Evolutionary conservation across 2,329 filamentous ascomycete species (phyloP).

Genomic region (Colletotrichum noveboracense): DNA sequence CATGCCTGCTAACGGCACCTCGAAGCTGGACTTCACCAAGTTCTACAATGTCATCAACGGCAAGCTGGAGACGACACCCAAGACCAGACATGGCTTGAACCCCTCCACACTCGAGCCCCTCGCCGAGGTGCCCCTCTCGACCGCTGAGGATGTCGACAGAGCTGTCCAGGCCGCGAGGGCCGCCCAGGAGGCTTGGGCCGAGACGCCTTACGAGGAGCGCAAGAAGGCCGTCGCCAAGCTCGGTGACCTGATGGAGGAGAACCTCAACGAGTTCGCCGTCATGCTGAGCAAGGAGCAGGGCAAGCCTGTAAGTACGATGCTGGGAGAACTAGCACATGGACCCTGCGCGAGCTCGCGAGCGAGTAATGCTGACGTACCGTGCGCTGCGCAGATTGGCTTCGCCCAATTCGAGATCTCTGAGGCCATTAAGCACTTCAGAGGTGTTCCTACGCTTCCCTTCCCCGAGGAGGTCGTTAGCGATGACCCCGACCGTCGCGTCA

Average conservation of each 20-base stretch:
- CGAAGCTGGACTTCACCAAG: slow-evolving; percentile 31
- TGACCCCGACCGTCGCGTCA: slow-evolving; percentile 32
- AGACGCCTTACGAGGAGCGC: slow-evolving; percentile 36
- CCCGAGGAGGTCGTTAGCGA: slow-evolving; percentile 22
- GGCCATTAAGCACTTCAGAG: slow-evolving; percentile 11
- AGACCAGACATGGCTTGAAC: slow-evolving; percentile 54
- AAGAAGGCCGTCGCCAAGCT: slow-evolving; percentile 25
- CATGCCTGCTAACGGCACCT: slow-evolving; percentile 10
- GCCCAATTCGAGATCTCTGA: slow-evolving; percentile 12
- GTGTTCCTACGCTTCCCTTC: slow-evolving; percentile 1
- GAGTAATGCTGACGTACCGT: background rate
- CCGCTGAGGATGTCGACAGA: slow-evolving; percentile 52
- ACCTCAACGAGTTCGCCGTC: slow-evolving; percentile 10
- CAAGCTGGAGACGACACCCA: slow-evolving; percentile 45
- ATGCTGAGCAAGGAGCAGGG: slow-evolving; percentile 26
- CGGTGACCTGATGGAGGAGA: slow-evolving; percentile 21
- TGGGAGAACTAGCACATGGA: background rate
- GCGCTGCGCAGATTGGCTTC: background rate
- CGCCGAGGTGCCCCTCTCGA: slow-evolving; percentile 54
- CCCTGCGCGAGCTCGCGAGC: background rate
- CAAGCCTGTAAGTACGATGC: slow-evolving; percentile 22
- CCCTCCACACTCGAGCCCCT: slow-evolving; percentile 54
- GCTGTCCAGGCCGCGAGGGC: slow-evolving; percentile 54
- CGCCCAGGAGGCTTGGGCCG: slow-evolving; percentile 43
- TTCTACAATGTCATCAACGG: slow-evolving; percentile 60